phyloP scores from a whole-genome alignment of 148 eudicot genomes.

The Drosera capensis region DNA sequence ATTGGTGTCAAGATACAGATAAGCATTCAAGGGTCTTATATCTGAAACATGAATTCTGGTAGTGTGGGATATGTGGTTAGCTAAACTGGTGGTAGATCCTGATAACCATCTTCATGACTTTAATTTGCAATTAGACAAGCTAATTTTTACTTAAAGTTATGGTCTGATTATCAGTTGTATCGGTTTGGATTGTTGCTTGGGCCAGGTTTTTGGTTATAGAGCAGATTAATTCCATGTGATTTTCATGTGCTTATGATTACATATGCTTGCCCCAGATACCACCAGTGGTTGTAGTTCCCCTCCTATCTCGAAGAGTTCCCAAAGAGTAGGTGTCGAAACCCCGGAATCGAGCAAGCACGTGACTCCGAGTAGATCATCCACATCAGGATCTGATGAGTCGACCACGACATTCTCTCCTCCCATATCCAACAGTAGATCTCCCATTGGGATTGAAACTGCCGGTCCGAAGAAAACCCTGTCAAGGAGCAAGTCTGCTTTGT shows the following conservation, averaged over 20 bases:
- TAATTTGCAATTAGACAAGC: too few species aligned
- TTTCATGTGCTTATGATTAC: not conserved
- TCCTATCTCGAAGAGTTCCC: conserved; percentile 22
- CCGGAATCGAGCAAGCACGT: conserved; percentile 32
- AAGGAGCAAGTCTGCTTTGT: conserved; percentile 20
- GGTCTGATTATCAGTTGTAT: too few species aligned
- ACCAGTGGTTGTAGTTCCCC: conserved; percentile 24
- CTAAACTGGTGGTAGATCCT: too few species aligned
- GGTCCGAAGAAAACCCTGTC: conserved; percentile 17
- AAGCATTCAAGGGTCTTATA: too few species aligned
- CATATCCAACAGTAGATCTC: conserved; percentile 17
- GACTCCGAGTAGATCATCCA: conserved; percentile 19
- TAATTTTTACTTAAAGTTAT: too few species aligned
- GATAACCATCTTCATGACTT: too few species aligned
- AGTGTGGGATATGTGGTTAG: too few species aligned
- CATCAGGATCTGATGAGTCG: conserved; percentile 28
- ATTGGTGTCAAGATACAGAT: too few species aligned
- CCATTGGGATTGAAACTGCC: conserved; percentile 21
- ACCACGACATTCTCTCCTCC: conserved; percentile 19
- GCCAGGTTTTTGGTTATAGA: too few species aligned
- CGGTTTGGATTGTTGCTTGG: too few species aligned
- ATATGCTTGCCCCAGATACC: conserved; percentile 20
- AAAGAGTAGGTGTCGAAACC: conserved; percentile 19
- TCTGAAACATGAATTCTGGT: too few species aligned
- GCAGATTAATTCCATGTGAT: too few species aligned